phyloP scores from a whole-genome alignment of 2,329 filamentous ascomycete species.

The Penicillium sp. region DNA sequence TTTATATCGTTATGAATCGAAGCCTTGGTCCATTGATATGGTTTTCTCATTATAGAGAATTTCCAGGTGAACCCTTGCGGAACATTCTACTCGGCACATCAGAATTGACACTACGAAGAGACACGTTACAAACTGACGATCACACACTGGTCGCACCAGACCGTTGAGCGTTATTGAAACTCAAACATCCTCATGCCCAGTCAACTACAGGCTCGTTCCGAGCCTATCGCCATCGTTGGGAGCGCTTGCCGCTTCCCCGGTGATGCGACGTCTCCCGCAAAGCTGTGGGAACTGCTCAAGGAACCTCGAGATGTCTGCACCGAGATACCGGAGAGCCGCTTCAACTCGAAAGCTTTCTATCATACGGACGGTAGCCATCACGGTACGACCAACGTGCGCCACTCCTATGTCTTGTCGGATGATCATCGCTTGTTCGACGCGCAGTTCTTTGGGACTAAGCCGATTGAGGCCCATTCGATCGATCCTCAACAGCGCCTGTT shows the following conservation, averaged over 20 bases:
- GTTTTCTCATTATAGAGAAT: slow-evolving; percentile 4
- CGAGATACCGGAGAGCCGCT: slow-evolving; percentile 25
- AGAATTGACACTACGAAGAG: slow-evolving; percentile 8
- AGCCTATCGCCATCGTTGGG: slow-evolving; percentile 33
- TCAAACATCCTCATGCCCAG: slow-evolving; percentile 17
- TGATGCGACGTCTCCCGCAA: slow-evolving; percentile 24
- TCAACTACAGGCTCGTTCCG: slow-evolving; percentile 10
- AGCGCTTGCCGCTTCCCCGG: slow-evolving; percentile 31
- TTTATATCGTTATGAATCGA: not conserved
- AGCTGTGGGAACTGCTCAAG: slow-evolving; percentile 31
- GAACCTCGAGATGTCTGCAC: slow-evolving; percentile 27
- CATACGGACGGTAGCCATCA: slow-evolving; percentile 27
- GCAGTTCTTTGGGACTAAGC: slow-evolving; percentile 31
- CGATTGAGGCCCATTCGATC: slow-evolving; percentile 33
- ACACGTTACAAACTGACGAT: slow-evolving; percentile 6
- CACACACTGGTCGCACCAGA: slow-evolving; percentile 8
- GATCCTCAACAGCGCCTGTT: slow-evolving; percentile 33
- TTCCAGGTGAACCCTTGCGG: not conserved
- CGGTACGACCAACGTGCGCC: slow-evolving; percentile 29
- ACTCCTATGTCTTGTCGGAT: slow-evolving; percentile 29
- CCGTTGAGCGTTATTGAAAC: slow-evolving; percentile 7
- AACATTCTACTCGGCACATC: slow-evolving; percentile 4
- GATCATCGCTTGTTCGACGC: slow-evolving; percentile 30
- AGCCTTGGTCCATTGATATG: slow-evolving; percentile 15
- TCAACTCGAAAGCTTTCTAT: slow-evolving; percentile 27